Percentiles rank a stretch among this genome's conserved stretches.
phyloP scores from a whole-genome alignment of 768 basidiomycete genomes.

The Amanita phalloides region DNA sequence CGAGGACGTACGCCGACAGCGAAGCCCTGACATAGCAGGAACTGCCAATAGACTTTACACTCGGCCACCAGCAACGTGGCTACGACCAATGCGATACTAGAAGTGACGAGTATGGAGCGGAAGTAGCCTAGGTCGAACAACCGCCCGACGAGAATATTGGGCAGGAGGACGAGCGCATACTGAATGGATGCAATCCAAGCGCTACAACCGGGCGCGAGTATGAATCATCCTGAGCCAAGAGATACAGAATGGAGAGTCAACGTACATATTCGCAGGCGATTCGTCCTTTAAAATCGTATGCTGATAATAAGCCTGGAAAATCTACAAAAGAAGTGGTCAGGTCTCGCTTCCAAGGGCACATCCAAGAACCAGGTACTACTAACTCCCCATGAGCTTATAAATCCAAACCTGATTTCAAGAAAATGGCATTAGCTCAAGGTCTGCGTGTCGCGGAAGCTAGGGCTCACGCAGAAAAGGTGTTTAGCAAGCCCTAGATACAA shows the following conservation, averaged over 20 bases:
- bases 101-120: slow-evolving; percentile 33
- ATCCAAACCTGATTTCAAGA: slow-evolving; percentile 38
- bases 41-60: slow-evolving; percentile 71
- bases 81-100: slow-evolving; percentile 38
- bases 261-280: slow-evolving; percentile 55
- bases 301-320: slow-evolving; percentile 69
- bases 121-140: slow-evolving; percentile 69
- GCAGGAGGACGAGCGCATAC: slow-evolving; percentile 55
- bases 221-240: background rate
- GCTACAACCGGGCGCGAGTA: slow-evolving; percentile 19
- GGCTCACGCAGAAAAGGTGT: slow-evolving; percentile 34
- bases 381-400: slow-evolving; percentile 69
- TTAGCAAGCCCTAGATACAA: slow-evolving; percentile 29
- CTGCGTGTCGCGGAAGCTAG: background rate
- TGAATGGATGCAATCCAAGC: slow-evolving; percentile 78
- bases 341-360: background rate
- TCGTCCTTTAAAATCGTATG: slow-evolving; percentile 33
- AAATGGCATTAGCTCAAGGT: background rate
- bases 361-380: slow-evolving; percentile 15
- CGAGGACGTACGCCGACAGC: slow-evolving; percentile 42
- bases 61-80: slow-evolving; percentile 57
- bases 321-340: slow-evolving; percentile 22
- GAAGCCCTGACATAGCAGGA: slow-evolving; percentile 65
- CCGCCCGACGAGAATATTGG: slow-evolving; percentile 52
- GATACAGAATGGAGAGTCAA: background rate